A percentile compares a stretch with the other conserved stretches of the same genome.
phyloP scores from a whole-genome alignment of 345 rosid species.

The Iberis pinnata region DNA sequence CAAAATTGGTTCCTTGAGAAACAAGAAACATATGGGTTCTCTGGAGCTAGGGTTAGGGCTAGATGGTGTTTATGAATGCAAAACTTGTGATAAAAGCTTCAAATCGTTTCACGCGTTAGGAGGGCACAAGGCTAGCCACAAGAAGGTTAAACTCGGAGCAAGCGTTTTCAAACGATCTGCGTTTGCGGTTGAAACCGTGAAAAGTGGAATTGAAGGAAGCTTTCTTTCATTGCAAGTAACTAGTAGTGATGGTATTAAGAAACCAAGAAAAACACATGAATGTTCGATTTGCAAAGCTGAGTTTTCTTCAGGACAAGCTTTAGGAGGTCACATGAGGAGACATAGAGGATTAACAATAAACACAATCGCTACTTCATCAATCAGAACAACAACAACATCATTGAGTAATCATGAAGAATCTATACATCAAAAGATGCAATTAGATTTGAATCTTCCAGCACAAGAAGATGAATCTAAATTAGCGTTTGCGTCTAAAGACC shows the following conservation, averaged over 20 bases:
- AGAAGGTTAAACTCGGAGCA: slow-evolving; percentile 46
- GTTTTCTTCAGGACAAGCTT: slow-evolving; percentile 85
- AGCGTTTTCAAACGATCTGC: slow-evolving; percentile 28
- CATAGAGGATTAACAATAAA: slow-evolving; percentile 43
- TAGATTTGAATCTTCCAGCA: slow-evolving; percentile 95
- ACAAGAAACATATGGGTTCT: slow-evolving; percentile 15
- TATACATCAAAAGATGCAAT: slow-evolving; percentile 30
- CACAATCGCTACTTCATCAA: slow-evolving; percentile 15
- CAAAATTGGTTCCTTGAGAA: slow-evolving; percentile 9
- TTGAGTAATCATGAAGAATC: slow-evolving; percentile 32
- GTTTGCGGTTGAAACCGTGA: slow-evolving; percentile 16
- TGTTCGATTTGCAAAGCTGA: slow-evolving; percentile 78
- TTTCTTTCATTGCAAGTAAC: slow-evolving; percentile 47
- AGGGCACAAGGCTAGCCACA: slow-evolving; percentile 89
- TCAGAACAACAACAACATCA: slow-evolving; percentile 11
- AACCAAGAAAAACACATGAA: slow-evolving; percentile 49
- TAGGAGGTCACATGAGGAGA: slow-evolving; percentile 96
- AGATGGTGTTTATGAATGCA: slow-evolving; percentile 55
- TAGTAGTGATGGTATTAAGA: slow-evolving; percentile 16
- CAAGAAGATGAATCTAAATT: slow-evolving; percentile 69
- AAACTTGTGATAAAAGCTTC: slow-evolving; percentile 72
- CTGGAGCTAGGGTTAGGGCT: slow-evolving; percentile 29
- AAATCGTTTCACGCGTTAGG: slow-evolving; percentile 92
- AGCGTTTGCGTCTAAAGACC: slow-evolving; percentile 39
- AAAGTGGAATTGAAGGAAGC: slow-evolving; percentile 28